Conservation (phyloP, 2,329 filamentous ascomycete species). For the Chaetomium sp. region DNA sequence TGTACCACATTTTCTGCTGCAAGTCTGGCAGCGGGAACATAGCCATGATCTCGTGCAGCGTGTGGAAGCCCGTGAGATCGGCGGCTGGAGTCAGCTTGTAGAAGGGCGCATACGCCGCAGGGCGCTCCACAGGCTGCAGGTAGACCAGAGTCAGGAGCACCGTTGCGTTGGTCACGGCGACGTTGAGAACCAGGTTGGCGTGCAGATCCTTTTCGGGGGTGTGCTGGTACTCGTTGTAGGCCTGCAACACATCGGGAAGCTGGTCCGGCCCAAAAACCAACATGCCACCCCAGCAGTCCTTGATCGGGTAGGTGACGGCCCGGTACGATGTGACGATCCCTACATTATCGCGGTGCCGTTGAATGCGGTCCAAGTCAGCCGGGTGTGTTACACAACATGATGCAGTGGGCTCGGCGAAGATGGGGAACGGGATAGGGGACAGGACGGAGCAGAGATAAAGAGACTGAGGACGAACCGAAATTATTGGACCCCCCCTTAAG, state of each 20-base stretch:
- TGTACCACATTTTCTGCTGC: constrained; percentile 15
- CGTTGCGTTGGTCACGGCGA: constrained; percentile 11
- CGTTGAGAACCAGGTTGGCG: constrained; percentile 18
- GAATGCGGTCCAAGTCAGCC: too few relatives aligned
- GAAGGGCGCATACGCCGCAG: constrained; percentile 12
- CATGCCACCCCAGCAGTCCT: constrained; percentile 15
- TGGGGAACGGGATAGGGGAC: too few relatives aligned
- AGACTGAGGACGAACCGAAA: too few relatives aligned
- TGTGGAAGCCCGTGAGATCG: background rate
- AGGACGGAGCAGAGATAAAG: too few relatives aligned
- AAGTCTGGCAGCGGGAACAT: background rate
- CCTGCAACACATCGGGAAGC: constrained; percentile 7
- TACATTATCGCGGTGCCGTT: background rate
- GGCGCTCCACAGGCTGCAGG: constrained; percentile 12
- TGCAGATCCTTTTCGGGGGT: constrained; percentile 18
- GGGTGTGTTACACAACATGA: too few relatives aligned
- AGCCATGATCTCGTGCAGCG: constrained; percentile 11
- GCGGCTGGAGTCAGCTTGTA: constrained; percentile 8
- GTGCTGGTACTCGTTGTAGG: constrained; percentile 15
- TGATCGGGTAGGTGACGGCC: constrained; percentile 4
- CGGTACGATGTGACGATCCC: constrained; percentile 13
- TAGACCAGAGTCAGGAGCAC: constrained; percentile 19
- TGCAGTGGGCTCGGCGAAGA: too few relatives aligned
- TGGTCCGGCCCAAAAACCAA: constrained; percentile 5
- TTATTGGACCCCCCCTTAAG: too few relatives aligned